phyloP scores from a whole-genome alignment of 768 basidiomycete species.

The Kwoniella europaea region DNA sequence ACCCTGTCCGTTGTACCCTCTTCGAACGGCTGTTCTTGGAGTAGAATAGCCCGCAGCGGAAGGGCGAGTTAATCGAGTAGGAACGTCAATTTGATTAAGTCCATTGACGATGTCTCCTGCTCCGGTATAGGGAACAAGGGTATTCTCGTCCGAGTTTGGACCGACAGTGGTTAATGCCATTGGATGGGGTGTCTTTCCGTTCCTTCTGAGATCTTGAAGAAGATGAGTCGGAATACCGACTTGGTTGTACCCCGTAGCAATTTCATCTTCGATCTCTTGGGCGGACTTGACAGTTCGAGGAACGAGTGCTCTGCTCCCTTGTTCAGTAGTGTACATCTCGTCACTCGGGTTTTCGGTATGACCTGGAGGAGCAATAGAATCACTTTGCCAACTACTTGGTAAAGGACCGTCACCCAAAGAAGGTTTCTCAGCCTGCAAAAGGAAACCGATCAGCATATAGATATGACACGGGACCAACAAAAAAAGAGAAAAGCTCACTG shows the following conservation, averaged over 20 bases:
- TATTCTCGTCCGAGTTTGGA: background rate
- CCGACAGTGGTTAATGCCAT: background rate
- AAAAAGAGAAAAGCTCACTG: no score
- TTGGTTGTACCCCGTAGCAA: background rate
- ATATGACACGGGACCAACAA: no score
- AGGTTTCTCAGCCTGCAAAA: background rate
- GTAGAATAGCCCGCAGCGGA: no score
- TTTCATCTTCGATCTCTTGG: background rate
- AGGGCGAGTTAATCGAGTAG: background rate
- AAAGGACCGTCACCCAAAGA: background rate
- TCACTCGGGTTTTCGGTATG: slow-evolving; percentile 5
- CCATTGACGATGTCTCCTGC: background rate
- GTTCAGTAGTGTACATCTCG: background rate
- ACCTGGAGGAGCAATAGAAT: background rate
- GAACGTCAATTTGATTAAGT: background rate
- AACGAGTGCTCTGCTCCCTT: background rate
- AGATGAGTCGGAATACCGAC: background rate
- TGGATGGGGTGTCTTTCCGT: slow-evolving; percentile 4
- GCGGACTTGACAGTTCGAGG: background rate
- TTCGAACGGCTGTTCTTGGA: background rate
- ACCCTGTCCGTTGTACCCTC: background rate
- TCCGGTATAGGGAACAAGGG: background rate
- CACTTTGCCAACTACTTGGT: background rate
- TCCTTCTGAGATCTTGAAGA: background rate
- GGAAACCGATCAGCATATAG: background rate